Base-by-base conservation (phyloP, 768 basidiomycete genomes). In the Xerocomus brunneocitrinus region DNA sequence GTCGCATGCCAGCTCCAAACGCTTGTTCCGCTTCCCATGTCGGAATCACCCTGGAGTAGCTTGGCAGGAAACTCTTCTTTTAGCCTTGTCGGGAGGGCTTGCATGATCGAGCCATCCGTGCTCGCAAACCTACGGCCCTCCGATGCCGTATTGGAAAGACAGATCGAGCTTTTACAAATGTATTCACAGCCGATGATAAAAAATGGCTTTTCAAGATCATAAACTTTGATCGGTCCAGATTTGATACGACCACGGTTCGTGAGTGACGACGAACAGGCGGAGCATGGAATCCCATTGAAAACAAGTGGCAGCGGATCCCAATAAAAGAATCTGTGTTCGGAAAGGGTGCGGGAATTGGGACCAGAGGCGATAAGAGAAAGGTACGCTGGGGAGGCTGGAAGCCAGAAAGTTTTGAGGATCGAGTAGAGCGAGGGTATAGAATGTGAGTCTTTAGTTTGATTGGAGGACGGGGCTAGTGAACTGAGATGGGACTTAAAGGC, bases 131-230 rank as follows among this genome's bases (percentile, higher is more conserved):
- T 81, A 30, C 87, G 79, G 4, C 83, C 83, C 31, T 85, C 84
- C 3, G 75, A 53, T 8, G 71, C 63, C 27, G 72, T 63, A 31
- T 73, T 65, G 28, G 75, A 64, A 27, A 73, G 55, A 63, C 87
- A 89, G 22, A 70, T 40, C 1, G 69, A 39, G 28, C 76, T 82
- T 47, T 76, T 76, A 64, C 89, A 91, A 5, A 76, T 74, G 55
- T 91, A 91, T 64, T 88, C 85, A 63, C 88, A 89, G n/a, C 86
- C 89, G 34, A 91, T 88, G 66, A 91, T 78, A 64, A 86, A 91
- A 71, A 91, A 91, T 3, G 87, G 86, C 55, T 81, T 82, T 57
- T 84, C 82, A 46, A 91, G 79, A 60, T 91, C 89, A 65, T 89
- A 88, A 5, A 90, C 78, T 61, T 87, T 90, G 62, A 89, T 72